phyloP scores from a whole-genome alignment of 345 rosid genomes.

The Rubroshorea leprosula region DNA sequence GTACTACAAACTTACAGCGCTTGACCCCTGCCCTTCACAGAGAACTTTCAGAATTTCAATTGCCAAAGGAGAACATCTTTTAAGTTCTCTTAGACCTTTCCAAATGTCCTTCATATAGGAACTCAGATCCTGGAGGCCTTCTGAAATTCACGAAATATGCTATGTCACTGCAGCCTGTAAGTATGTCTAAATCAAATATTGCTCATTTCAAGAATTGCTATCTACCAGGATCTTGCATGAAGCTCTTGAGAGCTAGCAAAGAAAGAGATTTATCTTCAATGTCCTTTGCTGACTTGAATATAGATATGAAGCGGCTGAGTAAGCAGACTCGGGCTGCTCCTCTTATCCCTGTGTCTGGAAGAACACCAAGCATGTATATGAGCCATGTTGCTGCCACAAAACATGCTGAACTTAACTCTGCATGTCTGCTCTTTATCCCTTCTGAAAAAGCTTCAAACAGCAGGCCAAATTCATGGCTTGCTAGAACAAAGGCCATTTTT shows the following conservation, averaged over 20 bases:
- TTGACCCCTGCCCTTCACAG: constrained; percentile 44
- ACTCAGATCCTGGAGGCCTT: constrained; percentile 42
- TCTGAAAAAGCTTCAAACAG: constrained; percentile 67
- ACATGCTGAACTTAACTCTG: constrained; percentile 41
- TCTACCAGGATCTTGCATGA: constrained; percentile 50
- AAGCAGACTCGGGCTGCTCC: constrained; percentile 64
- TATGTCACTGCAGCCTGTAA: not conserved
- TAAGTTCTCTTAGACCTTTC: constrained; percentile 60
- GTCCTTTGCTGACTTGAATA: constrained; percentile 47
- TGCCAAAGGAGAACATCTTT: constrained; percentile 51
- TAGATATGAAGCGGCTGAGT: constrained; percentile 42
- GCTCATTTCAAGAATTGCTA: constrained; percentile 3
- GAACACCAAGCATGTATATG: constrained; percentile 38
- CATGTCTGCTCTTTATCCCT: constrained; percentile 43
- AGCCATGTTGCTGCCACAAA: constrained; percentile 62
- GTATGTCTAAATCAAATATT: not conserved
- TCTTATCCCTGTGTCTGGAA: constrained; percentile 60
- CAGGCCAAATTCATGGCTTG: constrained; percentile 60
- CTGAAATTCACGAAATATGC: constrained; percentile 26
- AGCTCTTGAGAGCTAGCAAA: constrained; percentile 58
- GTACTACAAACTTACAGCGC: constrained; percentile 43
- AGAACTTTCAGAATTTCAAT: constrained; percentile 50
- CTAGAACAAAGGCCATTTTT: constrained; percentile 47
- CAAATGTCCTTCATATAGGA: constrained; percentile 43
- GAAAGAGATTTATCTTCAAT: constrained; percentile 50